Evolutionary conservation across 305 asterid species (phyloP).

Genomic region (Withania somnifera): DNA sequence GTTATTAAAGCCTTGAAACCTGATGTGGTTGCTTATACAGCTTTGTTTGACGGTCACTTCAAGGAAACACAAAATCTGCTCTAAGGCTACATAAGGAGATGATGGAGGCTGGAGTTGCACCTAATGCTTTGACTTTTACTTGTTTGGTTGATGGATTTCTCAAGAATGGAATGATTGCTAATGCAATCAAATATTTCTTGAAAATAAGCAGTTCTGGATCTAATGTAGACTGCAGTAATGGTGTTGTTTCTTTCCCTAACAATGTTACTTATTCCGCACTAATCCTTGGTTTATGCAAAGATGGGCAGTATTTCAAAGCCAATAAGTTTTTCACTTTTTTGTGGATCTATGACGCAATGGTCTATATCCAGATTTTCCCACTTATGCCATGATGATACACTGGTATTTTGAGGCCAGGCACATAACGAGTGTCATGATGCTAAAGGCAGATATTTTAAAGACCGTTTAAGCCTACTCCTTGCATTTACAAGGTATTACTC

Average conservation of each 20-base stretch:
- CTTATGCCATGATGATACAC: slow-evolving; percentile 32
- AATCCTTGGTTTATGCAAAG: slow-evolving; percentile 44
- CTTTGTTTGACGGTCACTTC: slow-evolving; percentile 66
- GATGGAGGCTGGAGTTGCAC: slow-evolving; percentile 35
- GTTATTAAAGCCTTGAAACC: slow-evolving; percentile 48
- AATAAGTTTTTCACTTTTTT: slow-evolving; percentile 58
- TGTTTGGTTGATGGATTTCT: slow-evolving; percentile 54
- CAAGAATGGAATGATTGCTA: slow-evolving; percentile 49
- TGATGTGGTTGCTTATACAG: slow-evolving; percentile 59
- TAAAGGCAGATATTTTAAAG: slow-evolving; percentile 75
- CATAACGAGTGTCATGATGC: slow-evolving; percentile 40
- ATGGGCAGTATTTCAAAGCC: slow-evolving; percentile 49
- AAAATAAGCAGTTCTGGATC: slow-evolving; percentile 18
- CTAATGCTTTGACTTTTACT: slow-evolving; percentile 46
- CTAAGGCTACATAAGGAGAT: slow-evolving; percentile 49
- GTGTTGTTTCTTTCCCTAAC: slow-evolving; percentile 9
- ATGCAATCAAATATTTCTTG: slow-evolving; percentile 46
- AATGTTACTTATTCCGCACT: slow-evolving; percentile 40
- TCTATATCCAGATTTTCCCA: slow-evolving; percentile 23
- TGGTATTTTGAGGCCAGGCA: slow-evolving; percentile 38
- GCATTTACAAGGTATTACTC: slow-evolving; percentile 20
- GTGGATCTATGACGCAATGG: slow-evolving; percentile 44
- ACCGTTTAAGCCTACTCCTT: slow-evolving; percentile 28
- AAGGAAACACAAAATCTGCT: slow-evolving; percentile 54
- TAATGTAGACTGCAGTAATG: not conserved